Conservation (phyloP, 257 asterid genomes). For the Fraxinus anomala region DNA sequence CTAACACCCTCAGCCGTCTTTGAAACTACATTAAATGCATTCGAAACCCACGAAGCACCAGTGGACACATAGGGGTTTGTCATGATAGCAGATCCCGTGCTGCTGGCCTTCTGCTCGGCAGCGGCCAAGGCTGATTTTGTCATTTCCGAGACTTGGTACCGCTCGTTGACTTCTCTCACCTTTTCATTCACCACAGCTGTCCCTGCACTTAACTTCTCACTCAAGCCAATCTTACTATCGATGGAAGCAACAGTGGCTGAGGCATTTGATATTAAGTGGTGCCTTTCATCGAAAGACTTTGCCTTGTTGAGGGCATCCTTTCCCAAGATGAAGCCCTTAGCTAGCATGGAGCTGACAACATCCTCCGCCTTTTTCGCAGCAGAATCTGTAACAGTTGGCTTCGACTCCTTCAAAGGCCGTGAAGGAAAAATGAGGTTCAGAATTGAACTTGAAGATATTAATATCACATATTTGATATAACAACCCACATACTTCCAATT, state of each 20-base stretch:
- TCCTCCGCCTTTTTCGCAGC: slow-evolving; percentile 49
- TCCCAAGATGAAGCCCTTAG: slow-evolving; percentile 60
- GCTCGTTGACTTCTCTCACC: slow-evolving; percentile 48
- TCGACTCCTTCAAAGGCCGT: slow-evolving; percentile 25
- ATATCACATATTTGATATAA: background rate
- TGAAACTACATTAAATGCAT: slow-evolving; percentile 40
- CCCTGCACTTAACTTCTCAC: slow-evolving; percentile 52
- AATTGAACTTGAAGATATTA: no score
- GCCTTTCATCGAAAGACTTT: slow-evolving; percentile 54
- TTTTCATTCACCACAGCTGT: slow-evolving; percentile 45
- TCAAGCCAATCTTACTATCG: slow-evolving; percentile 49
- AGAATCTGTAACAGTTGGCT: slow-evolving; percentile 21
- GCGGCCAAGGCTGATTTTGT: slow-evolving; percentile 45
- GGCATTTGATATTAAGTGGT: slow-evolving; percentile 47
- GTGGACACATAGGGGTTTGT: slow-evolving; percentile 40
- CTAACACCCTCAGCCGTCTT: slow-evolving; percentile 58
- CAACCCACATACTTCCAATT: background rate
- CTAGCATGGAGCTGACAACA: slow-evolving; percentile 60
- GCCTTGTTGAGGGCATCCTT: slow-evolving; percentile 62
- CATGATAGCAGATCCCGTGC: slow-evolving; percentile 49
- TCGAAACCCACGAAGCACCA: slow-evolving; percentile 59
- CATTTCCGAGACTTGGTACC: slow-evolving; percentile 47
- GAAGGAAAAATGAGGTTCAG: background rate
- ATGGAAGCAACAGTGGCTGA: slow-evolving; percentile 53
- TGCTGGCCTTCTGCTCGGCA: slow-evolving; percentile 51